Evolutionary conservation across 495 filamentous ascomycete genomes (phyloP), one percentile per base, ranked within the genome.

Genomic region (Amphirosellinia nigrospora): DNA sequence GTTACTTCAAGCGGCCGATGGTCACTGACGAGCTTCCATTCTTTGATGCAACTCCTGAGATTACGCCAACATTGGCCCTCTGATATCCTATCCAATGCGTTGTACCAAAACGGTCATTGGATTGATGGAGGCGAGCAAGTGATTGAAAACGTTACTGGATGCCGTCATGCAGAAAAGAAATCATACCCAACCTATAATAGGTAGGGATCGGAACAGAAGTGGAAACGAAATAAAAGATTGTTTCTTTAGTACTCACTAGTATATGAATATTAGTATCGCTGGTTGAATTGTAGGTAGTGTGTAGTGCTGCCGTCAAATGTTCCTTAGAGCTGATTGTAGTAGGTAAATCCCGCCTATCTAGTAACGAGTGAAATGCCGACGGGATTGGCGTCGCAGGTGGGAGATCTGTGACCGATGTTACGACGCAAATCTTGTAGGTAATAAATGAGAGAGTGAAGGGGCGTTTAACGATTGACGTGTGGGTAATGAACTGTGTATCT

Each of bases 191-290:
- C 50, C 36, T 10, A 32, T 26, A 16, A 30, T 6, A 36, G 28
- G 52, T 56, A 34, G 43, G n/a, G 38, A 56, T 36, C 11, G 65
- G 16, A 30, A 46, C 3, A 39, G 39, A 23, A 59, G 21, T 39
- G 52, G 13, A 26, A 46, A 45, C 26, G 23, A 67, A 41, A 32
- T 30, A 58, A 23, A 28, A 59, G 28, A 59, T 36, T 56, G 30
- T 16, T 43, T 45, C 16, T 38, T 19, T 43, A 21, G 10, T 39
- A 66, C 52, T 67, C 53, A 67, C 65, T 28, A 9, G 52, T 28
- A 38, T 30, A 41, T 65, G 62, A 38, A 50, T 50, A 50, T 64
- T 50, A 46, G 41, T 34, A 64, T n/a, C 50, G 16, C 23, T 56
- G 13, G 52, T 21, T 56, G 46, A 41, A n/a, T n/a, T n/a, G n/a